Evolutionary conservation across 2,329 filamentous ascomycete species (phyloP), one percentile per base, ranked within the genome.

Genomic region (Colletotrichum camelliae): DNA sequence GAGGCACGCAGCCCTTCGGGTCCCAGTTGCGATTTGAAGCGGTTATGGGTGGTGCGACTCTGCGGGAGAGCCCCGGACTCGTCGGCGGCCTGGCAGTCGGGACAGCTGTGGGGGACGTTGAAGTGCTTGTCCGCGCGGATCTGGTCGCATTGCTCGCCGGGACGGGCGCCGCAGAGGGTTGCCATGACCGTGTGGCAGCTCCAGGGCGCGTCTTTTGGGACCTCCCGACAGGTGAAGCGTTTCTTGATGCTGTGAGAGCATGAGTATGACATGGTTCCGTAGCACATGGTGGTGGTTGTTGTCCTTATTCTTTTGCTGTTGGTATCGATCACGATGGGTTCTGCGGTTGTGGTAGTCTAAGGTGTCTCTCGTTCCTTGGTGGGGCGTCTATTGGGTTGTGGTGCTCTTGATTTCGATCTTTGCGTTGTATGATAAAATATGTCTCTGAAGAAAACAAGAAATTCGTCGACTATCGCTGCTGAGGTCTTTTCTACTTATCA

Each of bases 241-340:
- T 48, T 21, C 43, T 39, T 58, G 8, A 27, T 31, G 31, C 61
- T 64, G 58, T 78, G 75, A 27, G 62, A 48, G 35, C 75, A 74
- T 5, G 74, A 21, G 18, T 75, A 68, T 9, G 58, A 66, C 5
- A 61, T 31, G 21, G 33, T 62, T 21, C 75, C 60, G 67, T 74
- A 35, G 35, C 77, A 78, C 77, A 78, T 78, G 10, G 27, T 55
- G n/a, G n/a, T n/a, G 43, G 43, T 7, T 13, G n/a, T 52, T 52
- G n/a, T n/a, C 18, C 10, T 33, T 69, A 3, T 67, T 29, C 48
- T 12, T 9, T 15, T 7, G 35, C 6, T 55, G 39, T 16, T 48
- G 37, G 21, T 27, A 24, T 18, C 15, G 57, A 18, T 52, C n/a
- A 18, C 24, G 27, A 21, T 68, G 9, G 8, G 39, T 7, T 58